Evolutionary conservation across 1,139 yeast species (phyloP).

Genomic region (Debaryomyces nepalensis): DNA sequence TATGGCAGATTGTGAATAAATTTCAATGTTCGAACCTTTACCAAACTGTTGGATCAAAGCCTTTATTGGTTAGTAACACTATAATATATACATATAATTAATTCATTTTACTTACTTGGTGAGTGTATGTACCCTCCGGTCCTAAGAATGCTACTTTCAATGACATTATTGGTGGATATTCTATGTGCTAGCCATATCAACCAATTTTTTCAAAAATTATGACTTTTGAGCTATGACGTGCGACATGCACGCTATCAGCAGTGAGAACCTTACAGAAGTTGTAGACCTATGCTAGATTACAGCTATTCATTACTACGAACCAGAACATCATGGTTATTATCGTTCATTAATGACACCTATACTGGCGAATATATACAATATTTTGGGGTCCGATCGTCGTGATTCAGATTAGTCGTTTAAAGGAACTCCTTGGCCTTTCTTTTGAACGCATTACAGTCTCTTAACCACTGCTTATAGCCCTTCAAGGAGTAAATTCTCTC

Average conservation of each 20-base stretch:
- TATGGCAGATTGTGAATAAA: constrained; percentile 54
- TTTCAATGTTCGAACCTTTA: constrained; percentile 35
- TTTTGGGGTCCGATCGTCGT: neutral
- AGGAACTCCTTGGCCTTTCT: constrained; percentile 84
- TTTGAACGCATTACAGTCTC: constrained; percentile 90
- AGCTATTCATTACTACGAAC: too few species aligned
- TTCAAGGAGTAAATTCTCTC: constrained; percentile 88
- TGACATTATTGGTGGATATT: constrained; percentile 22
- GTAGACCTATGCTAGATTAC: too few species aligned
- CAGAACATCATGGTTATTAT: constrained; percentile 1
- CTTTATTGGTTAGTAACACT: constrained; percentile 32
- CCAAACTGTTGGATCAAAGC: constrained; percentile 82
- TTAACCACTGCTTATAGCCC: constrained; percentile 92
- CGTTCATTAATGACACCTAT: constrained; percentile 4
- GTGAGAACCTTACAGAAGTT: too few species aligned
- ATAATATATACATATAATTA: neutral
- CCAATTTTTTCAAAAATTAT: too few species aligned
- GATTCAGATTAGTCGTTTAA: constrained; percentile 25
- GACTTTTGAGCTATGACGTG: too few species aligned
- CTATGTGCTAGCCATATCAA: too few species aligned
- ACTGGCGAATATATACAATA: constrained; percentile 6
- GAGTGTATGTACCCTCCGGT: constrained; percentile 90
- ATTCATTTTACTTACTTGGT: constrained; percentile 58
- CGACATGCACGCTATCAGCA: too few species aligned
- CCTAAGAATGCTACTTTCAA: constrained; percentile 74